Percentiles rank a stretch among this genome's conserved stretches.
Evolutionary conservation across 331 rosid genomes (phyloP).

Genomic region (Quercus phellos): DNA sequence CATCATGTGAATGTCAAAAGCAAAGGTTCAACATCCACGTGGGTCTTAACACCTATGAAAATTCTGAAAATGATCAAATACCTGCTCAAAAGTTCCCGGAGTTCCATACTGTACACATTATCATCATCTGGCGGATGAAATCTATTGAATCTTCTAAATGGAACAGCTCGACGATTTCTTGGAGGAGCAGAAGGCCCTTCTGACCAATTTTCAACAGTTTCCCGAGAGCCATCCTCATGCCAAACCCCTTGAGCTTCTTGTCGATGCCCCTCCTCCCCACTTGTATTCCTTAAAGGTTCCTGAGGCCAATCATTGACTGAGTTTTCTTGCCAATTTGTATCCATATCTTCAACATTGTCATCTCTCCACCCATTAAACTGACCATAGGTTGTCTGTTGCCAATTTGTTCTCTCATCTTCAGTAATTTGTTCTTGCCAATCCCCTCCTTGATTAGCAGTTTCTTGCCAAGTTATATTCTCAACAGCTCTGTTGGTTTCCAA

Average conservation of each 20-base stretch:
- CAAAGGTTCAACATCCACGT: background rate
- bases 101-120: conserved; percentile 98
- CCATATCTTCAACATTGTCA: conserved; percentile 37
- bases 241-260: conserved; percentile 62
- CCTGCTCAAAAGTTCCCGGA: conserved; percentile 99
- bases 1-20: conserved; percentile 14
- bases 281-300: conserved; percentile 48
- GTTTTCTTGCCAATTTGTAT: conserved; percentile 42
- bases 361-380: conserved; percentile 66
- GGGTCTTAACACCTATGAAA: background rate
- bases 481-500: conserved; percentile 41
- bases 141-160: conserved; percentile 72
- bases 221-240: conserved; percentile 65
- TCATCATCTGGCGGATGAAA: conserved; percentile 98
- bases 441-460: conserved; percentile 49
- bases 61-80: conserved; percentile 28
- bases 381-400: conserved; percentile 60
- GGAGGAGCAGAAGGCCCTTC: conserved; percentile 75
- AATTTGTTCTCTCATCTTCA: conserved; percentile 58
- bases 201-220: conserved; percentile 68
- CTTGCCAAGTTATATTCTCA: conserved; percentile 67
- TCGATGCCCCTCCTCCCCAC: conserved; percentile 55
- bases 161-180: conserved; percentile 75
- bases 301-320: conserved; percentile 60
- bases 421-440: conserved; percentile 62